Conservation (phyloP, 1,284 basidiomycete species). For the Puccinia hordei region DNA sequence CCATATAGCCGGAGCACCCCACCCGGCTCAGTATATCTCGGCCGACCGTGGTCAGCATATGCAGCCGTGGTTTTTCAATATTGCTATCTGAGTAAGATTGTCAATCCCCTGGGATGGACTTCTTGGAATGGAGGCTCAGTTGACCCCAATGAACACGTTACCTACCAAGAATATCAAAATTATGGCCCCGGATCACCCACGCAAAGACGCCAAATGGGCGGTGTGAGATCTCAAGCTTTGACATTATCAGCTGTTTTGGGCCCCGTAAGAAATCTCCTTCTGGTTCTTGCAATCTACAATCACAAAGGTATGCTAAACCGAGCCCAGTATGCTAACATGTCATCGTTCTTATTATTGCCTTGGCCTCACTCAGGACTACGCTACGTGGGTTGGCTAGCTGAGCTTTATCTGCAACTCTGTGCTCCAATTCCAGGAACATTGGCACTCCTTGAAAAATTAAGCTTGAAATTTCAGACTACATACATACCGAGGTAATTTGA, state of each 20-base stretch:
- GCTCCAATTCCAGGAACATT: too few species aligned
- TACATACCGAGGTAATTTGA: too few species aligned
- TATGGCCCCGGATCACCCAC: conserved; percentile 15
- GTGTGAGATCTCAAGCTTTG: neutral
- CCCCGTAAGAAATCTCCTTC: neutral
- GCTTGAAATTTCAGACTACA: neutral
- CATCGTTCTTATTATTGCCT: neutral
- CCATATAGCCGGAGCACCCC: neutral
- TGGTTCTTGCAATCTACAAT: neutral
- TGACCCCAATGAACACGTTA: neutral
- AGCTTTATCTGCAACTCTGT: too few species aligned
- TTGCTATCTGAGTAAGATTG: conserved; percentile 16
- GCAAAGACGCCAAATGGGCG: neutral
- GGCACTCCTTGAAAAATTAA: neutral
- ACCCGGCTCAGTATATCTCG: conserved; percentile 10
- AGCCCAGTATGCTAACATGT: neutral
- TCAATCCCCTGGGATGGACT: conserved; percentile 38
- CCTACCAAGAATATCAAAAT: conserved; percentile 34
- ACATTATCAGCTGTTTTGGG: conserved; percentile 9
- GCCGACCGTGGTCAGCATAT: conserved; percentile 25
- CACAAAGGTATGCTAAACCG: neutral
- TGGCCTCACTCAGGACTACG: neutral
- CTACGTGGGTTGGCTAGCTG: neutral
- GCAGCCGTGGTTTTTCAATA: conserved; percentile 26
- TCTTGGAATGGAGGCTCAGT: conserved; percentile 20